Base-by-base conservation (phyloP, 345 rosid genomes). In the Syzygium aromaticum region DNA sequence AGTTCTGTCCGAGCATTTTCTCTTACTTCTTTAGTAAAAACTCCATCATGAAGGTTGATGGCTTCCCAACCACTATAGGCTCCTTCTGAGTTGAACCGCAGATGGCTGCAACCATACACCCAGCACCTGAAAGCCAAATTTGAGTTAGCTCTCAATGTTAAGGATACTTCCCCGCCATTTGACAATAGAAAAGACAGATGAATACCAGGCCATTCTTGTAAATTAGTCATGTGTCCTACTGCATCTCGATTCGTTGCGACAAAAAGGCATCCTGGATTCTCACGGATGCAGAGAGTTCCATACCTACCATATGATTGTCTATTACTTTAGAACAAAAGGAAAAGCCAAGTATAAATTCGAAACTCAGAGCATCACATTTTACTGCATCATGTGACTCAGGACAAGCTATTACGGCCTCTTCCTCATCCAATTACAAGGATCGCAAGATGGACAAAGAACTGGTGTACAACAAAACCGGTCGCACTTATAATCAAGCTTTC, bases 171-270 rank as follows among this genome's bases (percentile, higher is more conserved):
- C 80, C 80, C 1, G 25, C 49, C 49, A 73, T 73, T 38, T 33
- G 19, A 9, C 80, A 33, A 73, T 73, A 73, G 80, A 19, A 67
- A 67, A 9, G 46, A 43, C 46, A 54, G 63, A 84, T 54, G 46
- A 54, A 88, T 90, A 95, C 99, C 99, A 85, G 99, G 99, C 99
- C 99, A 97, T 91, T 96, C 99, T 91, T 96, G 99, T 90, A 92
- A 87, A 88, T 92, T 90, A 19, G 98, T 96, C 98, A 95, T 93
- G 90, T 96, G 95, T 88, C 98, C 99, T 38, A 94, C 97, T 5
- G 99, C 92, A 85, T 97, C 99, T 80, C 99, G 91, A 87, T 96
- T 97, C 38, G 99, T 96, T 2, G 98, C 99, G 88, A 97, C 89
- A 90, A 96, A 96, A 87, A 94, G 96, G 92, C 99, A 97, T 21